Evolutionary conservation across 148 eudicot genomes (phyloP), one percentile per base, ranked within the genome.

Genomic region (Nyssa sinensis): DNA sequence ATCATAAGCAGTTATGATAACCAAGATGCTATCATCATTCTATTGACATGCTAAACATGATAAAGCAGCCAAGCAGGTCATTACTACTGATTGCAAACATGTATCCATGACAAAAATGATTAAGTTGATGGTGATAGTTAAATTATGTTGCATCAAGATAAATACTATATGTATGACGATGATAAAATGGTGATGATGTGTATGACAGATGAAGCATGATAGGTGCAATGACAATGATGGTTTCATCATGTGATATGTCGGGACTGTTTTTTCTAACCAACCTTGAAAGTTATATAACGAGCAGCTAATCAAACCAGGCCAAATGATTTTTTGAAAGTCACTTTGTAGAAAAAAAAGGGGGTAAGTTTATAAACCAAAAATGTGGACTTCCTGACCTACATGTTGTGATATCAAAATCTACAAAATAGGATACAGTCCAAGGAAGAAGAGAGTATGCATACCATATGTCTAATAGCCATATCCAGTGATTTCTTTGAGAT

Each of bases 391-490:
- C 58, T 27, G 61, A 61, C 33, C 53, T 16, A 59, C 7, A n/a
- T 34, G 28, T 58, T 58, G 59, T n/a, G 44, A 63, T 28, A 63
- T 23, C 21, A 62, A 16, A 51, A 7, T 58, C 67, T 12, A 72
- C 3, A 28, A 62, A 62, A 9, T 27, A 30, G 21, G 44, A 24
- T 25, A 62, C 7, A 24, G 10, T 2, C 23, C 64, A n/a, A 61
- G 23, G 64, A 51, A 12, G 53, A 24, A 23, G 25, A 67, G 65
- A 34, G 33, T 66, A 77, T 24, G 62, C 70, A 67, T 71, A 92
- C 98, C 98, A 94, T 94, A 75, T 94, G 98, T 76, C 88, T 86
- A 72, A 92, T 86, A 44, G 96, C 97, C 98, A 94, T 90, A 75
- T 94, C 97, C 73, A 94, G 79, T n/a, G 97, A 92, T 81, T 92